Base-by-base conservation (phyloP, 208 protist species). In the Acanthamoeba castellanii region DNA sequence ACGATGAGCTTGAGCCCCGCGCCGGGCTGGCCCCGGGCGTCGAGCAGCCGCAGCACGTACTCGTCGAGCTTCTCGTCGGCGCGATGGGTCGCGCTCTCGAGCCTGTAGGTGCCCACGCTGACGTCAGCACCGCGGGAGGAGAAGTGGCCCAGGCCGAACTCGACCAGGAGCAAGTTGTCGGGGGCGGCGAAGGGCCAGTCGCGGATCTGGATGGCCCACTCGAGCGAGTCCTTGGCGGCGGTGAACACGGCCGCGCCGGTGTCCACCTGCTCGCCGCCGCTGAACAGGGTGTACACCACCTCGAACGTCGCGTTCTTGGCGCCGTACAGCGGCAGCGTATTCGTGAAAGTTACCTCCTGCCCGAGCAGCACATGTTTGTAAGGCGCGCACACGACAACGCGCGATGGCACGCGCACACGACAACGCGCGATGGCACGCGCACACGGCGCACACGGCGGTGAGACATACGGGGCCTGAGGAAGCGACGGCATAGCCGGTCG, bases 221-320 rank as follows among this genome's bases (percentile, higher is more conserved):
- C 66, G 66, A 72, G 66, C 66, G 66, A 72, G 66, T 72, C 66
- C 66, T 72, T 72, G 25, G 27, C 66, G 7, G 66, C 66, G 30
- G 13, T 37, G 66, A 72, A 72, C 11, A 37, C 25, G 2, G 66
- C 66, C 0, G 66, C 25, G 30, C 66, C 66, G 11, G 66, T 72
- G 66, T 72, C 66, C n/a, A 72, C 66, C 66, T 42, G 66, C 66
- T 72, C 66, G 4, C 66, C 66, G 7, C 66, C 66, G 66, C 30
- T 72, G 66, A 72, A 72, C 66, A 72, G 1, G 66, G 27, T 72
- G 16, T 72, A 72, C n/a, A 22, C 30, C 30, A 72, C 30, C 9
- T 37, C 30, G n/a, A 72, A 14, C 25, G 30, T 72, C 30, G 66
- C 66, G 30, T 37, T 72, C 66, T 72, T 30, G 66, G 9, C 5